phyloP scores from a whole-genome alignment of 108 stramenopile genomes.

The Cyclotella distinguenda region DNA sequence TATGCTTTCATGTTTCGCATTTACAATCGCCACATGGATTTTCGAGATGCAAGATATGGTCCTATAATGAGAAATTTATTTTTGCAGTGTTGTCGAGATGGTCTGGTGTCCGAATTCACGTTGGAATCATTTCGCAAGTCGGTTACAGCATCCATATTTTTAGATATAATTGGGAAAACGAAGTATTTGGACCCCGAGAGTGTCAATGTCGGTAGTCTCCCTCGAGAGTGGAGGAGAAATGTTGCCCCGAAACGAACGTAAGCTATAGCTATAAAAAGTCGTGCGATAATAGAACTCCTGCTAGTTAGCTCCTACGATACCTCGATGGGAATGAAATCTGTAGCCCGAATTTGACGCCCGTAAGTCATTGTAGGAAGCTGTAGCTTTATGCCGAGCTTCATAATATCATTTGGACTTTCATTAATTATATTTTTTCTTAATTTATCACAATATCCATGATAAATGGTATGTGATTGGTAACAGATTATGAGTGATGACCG shows the following conservation, averaged over 20 bases:
- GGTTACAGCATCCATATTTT: conserved; percentile 34
- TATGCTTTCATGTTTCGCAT: conserved; percentile 46
- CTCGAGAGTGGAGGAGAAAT: conserved; percentile 31
- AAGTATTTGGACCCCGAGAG: conserved; percentile 6
- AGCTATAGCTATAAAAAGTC: no score
- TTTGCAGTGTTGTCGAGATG: conserved; percentile 36
- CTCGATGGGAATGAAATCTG: no score
- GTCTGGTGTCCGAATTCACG: conserved; percentile 34
- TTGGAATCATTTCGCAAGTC: conserved; percentile 34
- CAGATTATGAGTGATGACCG: no score
- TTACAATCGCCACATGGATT: conserved; percentile 38
- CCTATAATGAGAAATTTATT: conserved; percentile 25
- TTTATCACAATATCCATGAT: no score
- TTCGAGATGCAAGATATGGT: conserved; percentile 26
- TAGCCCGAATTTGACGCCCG: no score
- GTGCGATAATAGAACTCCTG: no score
- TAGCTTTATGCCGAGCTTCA: no score
- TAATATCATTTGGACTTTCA: no score
- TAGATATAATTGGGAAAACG: conserved; percentile 20
- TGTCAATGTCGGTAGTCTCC: conserved; percentile 26
- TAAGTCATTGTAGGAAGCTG: no score
- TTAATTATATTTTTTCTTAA: no score
- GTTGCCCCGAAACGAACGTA: conserved; percentile 21
- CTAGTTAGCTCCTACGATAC: no score
- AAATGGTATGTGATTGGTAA: no score